A percentile compares a stretch with the other conserved stretches of the same genome.
These are phyloP conservation scores for Mycosarcoma mackinlayi DNA, from an alignment of 1,284 basidiomycete species.

Conservation along the genomic window DNA sequence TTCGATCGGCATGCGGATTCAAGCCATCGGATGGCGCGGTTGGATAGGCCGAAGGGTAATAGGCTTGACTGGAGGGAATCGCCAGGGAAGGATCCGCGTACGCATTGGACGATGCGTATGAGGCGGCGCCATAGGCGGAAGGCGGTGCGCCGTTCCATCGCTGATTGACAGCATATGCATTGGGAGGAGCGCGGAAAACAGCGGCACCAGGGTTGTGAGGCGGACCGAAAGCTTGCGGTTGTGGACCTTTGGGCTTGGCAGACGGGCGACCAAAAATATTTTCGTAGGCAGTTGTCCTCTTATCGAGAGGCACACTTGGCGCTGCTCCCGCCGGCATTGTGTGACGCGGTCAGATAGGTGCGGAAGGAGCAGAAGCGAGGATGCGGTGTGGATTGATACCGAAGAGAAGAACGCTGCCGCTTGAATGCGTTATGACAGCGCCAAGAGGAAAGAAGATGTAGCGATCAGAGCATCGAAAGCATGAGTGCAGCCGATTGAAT, in stretches of 20 bases:
- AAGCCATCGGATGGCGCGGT: constrained; percentile 11
- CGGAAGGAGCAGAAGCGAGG: constrained; percentile 19
- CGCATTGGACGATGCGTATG: constrained; percentile 15
- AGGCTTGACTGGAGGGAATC: constrained; percentile 16
- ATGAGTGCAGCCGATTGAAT: no score
- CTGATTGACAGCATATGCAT: constrained; percentile 38
- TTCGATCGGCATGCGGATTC: constrained; percentile 30
- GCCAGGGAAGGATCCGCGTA: constrained; percentile 33
- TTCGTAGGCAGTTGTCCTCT: constrained; percentile 64
- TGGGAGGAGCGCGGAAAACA: constrained; percentile 36
- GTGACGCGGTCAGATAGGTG: constrained; percentile 6
- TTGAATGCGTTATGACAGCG: no score
- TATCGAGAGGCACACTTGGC: constrained; percentile 53
- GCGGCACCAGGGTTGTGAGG: constrained; percentile 12
- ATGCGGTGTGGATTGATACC: not conserved
- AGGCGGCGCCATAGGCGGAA: constrained; percentile 13
- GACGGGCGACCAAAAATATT: constrained; percentile 65
- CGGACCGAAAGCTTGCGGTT: constrained; percentile 31
- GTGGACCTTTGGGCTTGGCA: constrained; percentile 58
- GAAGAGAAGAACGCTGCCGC: no score
- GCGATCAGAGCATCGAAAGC: no score
- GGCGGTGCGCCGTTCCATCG: constrained; percentile 40
- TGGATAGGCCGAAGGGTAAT: constrained; percentile 31
- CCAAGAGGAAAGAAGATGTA: no score
- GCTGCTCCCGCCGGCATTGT: constrained; percentile 47